Base-by-base conservation (phyloP, 768 basidiomycete genomes). In the Agrocybe chaxingu region DNA sequence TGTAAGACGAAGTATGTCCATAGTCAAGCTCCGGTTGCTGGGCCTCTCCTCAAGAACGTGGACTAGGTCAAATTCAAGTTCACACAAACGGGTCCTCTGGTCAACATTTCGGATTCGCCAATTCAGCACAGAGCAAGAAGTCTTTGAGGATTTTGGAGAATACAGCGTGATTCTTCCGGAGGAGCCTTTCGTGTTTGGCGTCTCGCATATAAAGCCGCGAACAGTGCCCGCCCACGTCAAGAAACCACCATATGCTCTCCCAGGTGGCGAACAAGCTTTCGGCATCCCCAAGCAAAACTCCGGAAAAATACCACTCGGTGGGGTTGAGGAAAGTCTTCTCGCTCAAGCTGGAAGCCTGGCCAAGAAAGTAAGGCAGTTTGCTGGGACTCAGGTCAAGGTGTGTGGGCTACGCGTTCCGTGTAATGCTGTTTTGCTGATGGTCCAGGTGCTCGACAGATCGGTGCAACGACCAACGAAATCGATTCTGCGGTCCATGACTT, bases 401-500 rank as follows among this genome's bases (percentile, higher is more conserved):
- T 37, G 69, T 56, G 16, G 8, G 1, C 1, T n/a, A 13, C 5
- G 33, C 8, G 16, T 7, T 16, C n/a, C 44, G 19, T 34, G n/a
- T 32, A 7, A 6, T 41, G 32, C 19, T 33, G 33, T 3, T 13
- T 8, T 5, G 32, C n/a, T 36, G 8, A 33, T 19, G 2, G n/a
- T 16, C 33, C 0, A 7, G 39, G 31, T n/a, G 24, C 6, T 9
- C 3, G 8, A n/a, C 49, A 91, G 89, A 72, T 78, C 32, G 85
- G 84, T 9, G 66, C 78, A 7, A 93, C 91, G 3, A 96, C 94
- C 7, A 77, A 86, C 48, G 67, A 68, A 9, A 84, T 97, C 44
- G 92, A 97, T 63, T 68, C 72, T 9, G 73, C 76, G 1, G 70
- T 95, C 35, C 92, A 95, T 50, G 74, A 85, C 5, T 84, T 79